Evolutionary conservation across 2,329 filamentous ascomycete species (phyloP), one percentile per base, ranked within the genome.

Genomic region (Monosporascus cannonballus): DNA sequence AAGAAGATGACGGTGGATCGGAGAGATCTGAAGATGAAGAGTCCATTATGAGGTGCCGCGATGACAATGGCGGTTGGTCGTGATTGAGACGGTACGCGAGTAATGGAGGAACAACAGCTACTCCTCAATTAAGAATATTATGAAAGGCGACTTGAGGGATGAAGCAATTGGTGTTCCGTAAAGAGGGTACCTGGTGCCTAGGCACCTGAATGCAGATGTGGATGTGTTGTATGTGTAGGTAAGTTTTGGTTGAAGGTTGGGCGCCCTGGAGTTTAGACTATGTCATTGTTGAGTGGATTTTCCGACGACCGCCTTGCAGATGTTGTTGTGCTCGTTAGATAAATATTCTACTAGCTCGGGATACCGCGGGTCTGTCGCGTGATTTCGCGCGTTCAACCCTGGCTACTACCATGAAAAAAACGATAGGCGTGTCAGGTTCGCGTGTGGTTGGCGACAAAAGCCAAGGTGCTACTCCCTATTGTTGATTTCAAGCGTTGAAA

Each of bases 1-100:
- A 64, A 38, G 68, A 68, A 48, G 68, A 64, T 37, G 68, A 68
- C 49, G 71, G 67, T 51, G 66, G 66, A 38, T 65, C 65, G 34
- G 66, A 67, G 30, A 66, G 59, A 24, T 65, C 64, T n/a, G 65
- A 64, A 14, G 57, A 58, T 4, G 62, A 62, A 44, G 56, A 56
- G 54, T 62, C 64, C 61, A 64, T 61, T 48, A 54, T 50, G 24
- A 38, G 34, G 6, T 3, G 42, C 24, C 15, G 25, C 42, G n/a
- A 46, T 3, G 6, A 42, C 49, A 51, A 55, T 55, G 22, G 36
- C 22, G 25, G 20, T 14, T 15, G 20, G 25, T 42, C 20, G 15
- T 47, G n/a, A 36, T 24, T 38, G 38, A 42, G 48, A 46, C 14
- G 4, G 22, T 25, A 15, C 14, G 30, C 14, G 30, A 14, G 9